Base-by-base conservation (phyloP, 352 stramenopile species). In the Blastocystis sp. region DNA sequence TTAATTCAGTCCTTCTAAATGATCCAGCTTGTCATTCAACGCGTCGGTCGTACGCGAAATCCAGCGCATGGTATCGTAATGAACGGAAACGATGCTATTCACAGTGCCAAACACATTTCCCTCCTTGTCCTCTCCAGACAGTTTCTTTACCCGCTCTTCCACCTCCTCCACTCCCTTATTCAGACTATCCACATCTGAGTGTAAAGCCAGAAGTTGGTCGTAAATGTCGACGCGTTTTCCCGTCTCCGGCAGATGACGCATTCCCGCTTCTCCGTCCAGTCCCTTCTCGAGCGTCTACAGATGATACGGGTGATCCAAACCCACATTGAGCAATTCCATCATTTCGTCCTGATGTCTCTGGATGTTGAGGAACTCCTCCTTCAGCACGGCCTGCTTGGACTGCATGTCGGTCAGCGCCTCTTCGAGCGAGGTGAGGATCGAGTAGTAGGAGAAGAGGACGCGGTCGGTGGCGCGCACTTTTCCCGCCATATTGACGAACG, bases 251-350 rank as follows among this genome's bases (percentile, higher is more conserved):
- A 29, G 2, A 0, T 49, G 63, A 56, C 36, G 49, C 8, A n/a
- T 14, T 4, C 21, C 29, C 16, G 9, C 29, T 1, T 64, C 48
- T 8, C 11, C n/a, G 40, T 81, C 69, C 34, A 81, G 53, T n/a
- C 63, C 69, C 46, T 81, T 81, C 51, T 81, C 69, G 34, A 81
- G n/a, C 18, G 54, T 40, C 69, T 81, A 81, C 46, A 18, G 32
- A 63, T 42, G 16, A 57, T 14, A 64, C 36, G 18, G 16, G 9
- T 9, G 24, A 2, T 11, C 7, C n/a, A 48, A 4, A n/a, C 69
- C 3, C 40, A 81, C 69, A 44, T 54, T 42, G 11, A 81, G 69
- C 32, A 44, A 32, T 24, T 38, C 42, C 29, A 40, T 51, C 34
- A 81, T 48, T 24, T 81, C 40, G 21, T 81, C 69, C 16, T 81